Percentiles rank a stretch among this genome's conserved stretches.
Evolutionary conservation across 768 basidiomycete genomes (phyloP).

Genomic region (Sutorius australiensis): DNA sequence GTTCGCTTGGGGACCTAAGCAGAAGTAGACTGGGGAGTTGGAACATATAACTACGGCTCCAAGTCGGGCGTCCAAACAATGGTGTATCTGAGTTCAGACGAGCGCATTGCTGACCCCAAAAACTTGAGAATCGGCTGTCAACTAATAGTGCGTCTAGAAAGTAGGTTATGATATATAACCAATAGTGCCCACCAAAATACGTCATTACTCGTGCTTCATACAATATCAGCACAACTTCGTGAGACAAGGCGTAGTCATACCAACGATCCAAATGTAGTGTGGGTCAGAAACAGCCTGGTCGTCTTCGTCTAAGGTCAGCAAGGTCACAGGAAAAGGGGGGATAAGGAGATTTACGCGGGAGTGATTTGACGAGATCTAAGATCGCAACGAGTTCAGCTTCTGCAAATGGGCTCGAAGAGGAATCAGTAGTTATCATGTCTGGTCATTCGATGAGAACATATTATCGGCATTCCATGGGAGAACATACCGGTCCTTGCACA

Average conservation of each 20-base stretch:
- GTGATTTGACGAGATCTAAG: constrained; percentile 12
- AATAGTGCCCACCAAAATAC: constrained; percentile 7
- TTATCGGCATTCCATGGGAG: background rate
- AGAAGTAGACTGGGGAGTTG: background rate
- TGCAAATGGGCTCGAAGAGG: constrained; percentile 14
- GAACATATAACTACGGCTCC: constrained; percentile 1
- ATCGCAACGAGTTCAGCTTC: constrained; percentile 13
- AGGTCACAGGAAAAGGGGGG: background rate
- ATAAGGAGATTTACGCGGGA: constrained; percentile 2
- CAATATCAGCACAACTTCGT: background rate
- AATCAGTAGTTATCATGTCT: constrained; percentile 18
- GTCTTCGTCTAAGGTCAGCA: constrained; percentile 1
- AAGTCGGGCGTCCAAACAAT: constrained; percentile 6
- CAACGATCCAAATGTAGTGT: constrained; percentile 11
- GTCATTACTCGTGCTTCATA: constrained; percentile 11
- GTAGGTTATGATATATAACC: background rate
- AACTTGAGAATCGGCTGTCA: constrained; percentile 13
- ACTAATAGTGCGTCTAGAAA: background rate
- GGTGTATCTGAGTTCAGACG: constrained; percentile 10
- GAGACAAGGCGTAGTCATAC: background rate
- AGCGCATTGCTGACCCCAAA: constrained; percentile 9
- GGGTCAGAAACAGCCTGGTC: constrained; percentile 1
- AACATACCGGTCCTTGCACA: background rate
- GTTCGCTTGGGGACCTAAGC: constrained; percentile 3
- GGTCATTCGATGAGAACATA: background rate